Base-by-base conservation (phyloP, 495 filamentous ascomycete genomes). In the Delitschia confertaspora region DNA sequence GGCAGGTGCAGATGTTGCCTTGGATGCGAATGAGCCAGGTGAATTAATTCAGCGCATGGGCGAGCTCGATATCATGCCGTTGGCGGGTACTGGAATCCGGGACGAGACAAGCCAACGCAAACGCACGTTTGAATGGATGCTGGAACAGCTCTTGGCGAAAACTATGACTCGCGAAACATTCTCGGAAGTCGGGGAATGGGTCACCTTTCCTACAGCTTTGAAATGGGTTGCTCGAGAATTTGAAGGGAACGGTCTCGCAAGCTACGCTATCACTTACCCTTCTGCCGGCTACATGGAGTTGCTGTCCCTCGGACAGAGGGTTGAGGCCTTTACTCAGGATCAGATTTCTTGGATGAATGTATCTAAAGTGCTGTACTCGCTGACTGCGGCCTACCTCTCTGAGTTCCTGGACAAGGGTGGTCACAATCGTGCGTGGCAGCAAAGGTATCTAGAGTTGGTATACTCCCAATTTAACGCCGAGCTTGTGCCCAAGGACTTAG, bases 251-350 rank as follows among this genome's bases (percentile, higher is more conserved):
- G 49, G 44, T 1, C 42, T 59, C 5, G 39, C 52, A 14, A 58
- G 63, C 19, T 58, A 61, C 18, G 47, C 56, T 3, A 58, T 62
- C 42, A 60, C 61, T 25, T 65, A 68, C 26, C 65, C 65, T 0
- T 31, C 62, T 5, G 40, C 51, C 8, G 63, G 65, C 1, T 68
- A 64, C 25, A 48, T 47, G 17, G 54, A 21, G 25, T 30, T 51
- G 3, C 14, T 51, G 19, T 45, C 42, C 14, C 20, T 51, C 41
- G 48, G 48, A n/a, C 18, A 6, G 2, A 17, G 32, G 19, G 27
- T 30, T 8, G 48, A 18, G 0, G 33, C 33, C 4, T 51, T 52
- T 41, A 26, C 49, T 8, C 23, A 35, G 17, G 22, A 21, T 7
- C 19, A 32, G 10, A 27, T 30, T 3, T n/a, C 18, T 1, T 23